phyloP scores from a whole-genome alignment of 2,329 filamentous ascomycete genomes.

The Colletotrichum sp. region DNA sequence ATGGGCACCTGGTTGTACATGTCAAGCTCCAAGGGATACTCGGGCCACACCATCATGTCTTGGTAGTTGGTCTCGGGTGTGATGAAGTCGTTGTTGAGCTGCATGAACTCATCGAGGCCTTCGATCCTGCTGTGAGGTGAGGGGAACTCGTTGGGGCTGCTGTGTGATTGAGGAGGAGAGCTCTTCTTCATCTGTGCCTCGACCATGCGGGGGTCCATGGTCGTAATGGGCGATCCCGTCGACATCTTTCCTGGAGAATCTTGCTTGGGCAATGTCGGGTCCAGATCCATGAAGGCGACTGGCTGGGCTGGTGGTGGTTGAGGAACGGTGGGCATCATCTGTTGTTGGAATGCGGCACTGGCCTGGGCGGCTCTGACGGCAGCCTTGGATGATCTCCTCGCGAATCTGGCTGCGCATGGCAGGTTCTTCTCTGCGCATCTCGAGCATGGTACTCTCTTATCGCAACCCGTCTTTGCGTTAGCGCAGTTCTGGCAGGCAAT shows the following conservation, averaged over 20 bases:
- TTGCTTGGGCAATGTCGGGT: constrained; percentile 28
- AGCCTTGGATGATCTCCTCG: constrained; percentile 55
- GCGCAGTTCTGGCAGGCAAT: constrained; percentile 46
- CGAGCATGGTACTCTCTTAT: constrained; percentile 42
- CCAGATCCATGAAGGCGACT: constrained; percentile 42
- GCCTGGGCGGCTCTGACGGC: constrained; percentile 48
- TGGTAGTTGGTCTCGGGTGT: constrained; percentile 42
- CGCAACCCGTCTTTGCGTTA: constrained; percentile 42
- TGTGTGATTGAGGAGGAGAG: constrained; percentile 36
- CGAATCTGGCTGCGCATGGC: constrained; percentile 49
- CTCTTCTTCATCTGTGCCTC: constrained; percentile 32
- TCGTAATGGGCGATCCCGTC: constrained; percentile 31
- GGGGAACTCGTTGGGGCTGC: constrained; percentile 37
- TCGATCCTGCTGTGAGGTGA: constrained; percentile 42
- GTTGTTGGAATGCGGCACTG: constrained; percentile 35
- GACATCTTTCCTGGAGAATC: constrained; percentile 30
- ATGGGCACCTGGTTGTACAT: constrained; percentile 42
- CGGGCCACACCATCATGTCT: constrained; percentile 49
- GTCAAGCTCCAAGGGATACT: constrained; percentile 49
- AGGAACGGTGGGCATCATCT: constrained; percentile 22
- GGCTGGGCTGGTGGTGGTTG: constrained; percentile 26
- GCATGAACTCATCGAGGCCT: constrained; percentile 47
- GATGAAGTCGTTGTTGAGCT: constrained; percentile 39
- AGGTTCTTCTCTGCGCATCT: constrained; percentile 40
- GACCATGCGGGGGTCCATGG: constrained; percentile 36